Conservation (phyloP, 768 basidiomycete genomes). For the Termitomyces sp. region DNA sequence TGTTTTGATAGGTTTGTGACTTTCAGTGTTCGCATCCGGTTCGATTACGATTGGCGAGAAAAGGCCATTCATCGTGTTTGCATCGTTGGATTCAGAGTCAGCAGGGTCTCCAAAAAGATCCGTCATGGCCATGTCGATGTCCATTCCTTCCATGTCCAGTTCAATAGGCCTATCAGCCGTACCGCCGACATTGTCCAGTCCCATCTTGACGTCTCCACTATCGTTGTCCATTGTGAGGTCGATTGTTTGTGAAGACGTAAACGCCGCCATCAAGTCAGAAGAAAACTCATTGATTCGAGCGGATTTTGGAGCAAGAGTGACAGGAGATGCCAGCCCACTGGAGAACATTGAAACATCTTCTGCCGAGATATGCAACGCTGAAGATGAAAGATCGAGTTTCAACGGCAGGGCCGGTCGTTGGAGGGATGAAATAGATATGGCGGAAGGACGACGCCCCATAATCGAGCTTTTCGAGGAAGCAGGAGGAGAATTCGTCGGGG, state of each 20-base stretch:
- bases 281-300: constrained; percentile 59
- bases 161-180: constrained; percentile 83
- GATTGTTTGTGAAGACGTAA: constrained; percentile 41
- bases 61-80: constrained; percentile 40
- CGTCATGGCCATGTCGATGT: constrained; percentile 59
- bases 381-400: constrained; percentile 79
- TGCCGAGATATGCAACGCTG: constrained; percentile 59
- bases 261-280: constrained; percentile 64
- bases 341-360: constrained; percentile 58
- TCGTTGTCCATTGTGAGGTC: constrained; percentile 47
- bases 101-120: constrained; percentile 53
- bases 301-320: constrained; percentile 79
- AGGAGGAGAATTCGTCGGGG: constrained; percentile 31
- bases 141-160: constrained; percentile 67
- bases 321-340: constrained; percentile 69
- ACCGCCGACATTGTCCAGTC: constrained; percentile 43
- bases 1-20: constrained; percentile 14
- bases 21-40: constrained; percentile 10
- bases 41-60: constrained; percentile 45
- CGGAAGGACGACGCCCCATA: constrained; percentile 60
- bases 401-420: constrained; percentile 67
- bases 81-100: constrained; percentile 31
- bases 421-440: constrained; percentile 78
- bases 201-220: constrained; percentile 23
- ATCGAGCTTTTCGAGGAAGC: constrained; percentile 22